Evolutionary conservation across 768 basidiomycete species (phyloP), one percentile per base, ranked within the genome.

Genomic region (Russula lepida): DNA sequence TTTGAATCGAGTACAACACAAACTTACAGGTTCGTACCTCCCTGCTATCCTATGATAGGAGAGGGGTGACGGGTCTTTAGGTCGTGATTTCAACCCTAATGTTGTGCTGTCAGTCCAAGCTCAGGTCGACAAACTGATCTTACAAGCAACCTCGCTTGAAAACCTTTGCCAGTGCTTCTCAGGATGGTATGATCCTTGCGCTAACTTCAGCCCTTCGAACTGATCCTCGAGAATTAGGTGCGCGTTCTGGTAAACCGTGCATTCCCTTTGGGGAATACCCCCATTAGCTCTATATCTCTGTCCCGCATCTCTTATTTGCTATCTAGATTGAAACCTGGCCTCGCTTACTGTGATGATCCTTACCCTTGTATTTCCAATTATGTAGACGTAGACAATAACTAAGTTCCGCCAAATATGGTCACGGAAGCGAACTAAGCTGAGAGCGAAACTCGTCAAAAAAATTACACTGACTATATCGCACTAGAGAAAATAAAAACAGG

Each of bases 161-260:
- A 97, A 98, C 71, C 82, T 98, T 2, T 97, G 93, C 71, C 95
- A 95, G 71, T 94, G 92, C 69, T 97, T 95, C 78, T 90, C 92
- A 63, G 94, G 94, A 72, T 95, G 93, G 94, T 88, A 68, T 56
- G 82, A 28, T 35, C 39, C 43, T 49, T 37, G 9, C 33, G 23
- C 25, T 33, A 3, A 3, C 43, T 11, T 17, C 11, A 13, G n/a
- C n/a, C 48, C 11, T 1, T 23, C 19, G 2, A 46, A 50, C 63
- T 66, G 48, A 57, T 37, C 12, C 47, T 1, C 11, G 11, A 25
- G 12, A 23, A 53, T 28, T 53, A 66, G 76, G 77, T 78, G 77
- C 71, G 73, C 74, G 6, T 76, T 75, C 72, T 76, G 75, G 74
- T 75, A 65, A 69, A 60, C n/a, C 54, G 25, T 23, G 13, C 13